Evolutionary conservation across 2,329 filamentous ascomycete genomes (phyloP).

Genomic region (Dactylellina cionopaga): DNA sequence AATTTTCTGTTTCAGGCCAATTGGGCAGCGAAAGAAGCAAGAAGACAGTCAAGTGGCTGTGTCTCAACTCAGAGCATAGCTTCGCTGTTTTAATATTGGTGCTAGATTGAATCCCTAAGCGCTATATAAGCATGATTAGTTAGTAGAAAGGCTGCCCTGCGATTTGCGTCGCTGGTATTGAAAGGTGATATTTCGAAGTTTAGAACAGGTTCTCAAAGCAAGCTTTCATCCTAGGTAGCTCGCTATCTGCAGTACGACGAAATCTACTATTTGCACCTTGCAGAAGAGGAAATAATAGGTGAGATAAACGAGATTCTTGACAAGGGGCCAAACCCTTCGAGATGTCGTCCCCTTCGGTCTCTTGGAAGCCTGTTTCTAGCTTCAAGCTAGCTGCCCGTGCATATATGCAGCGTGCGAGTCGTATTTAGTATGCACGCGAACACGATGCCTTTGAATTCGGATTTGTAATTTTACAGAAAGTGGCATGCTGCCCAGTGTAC

Average conservation of each 20-base stretch:
- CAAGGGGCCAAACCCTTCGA: constrained; percentile 1
- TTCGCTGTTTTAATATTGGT: no score
- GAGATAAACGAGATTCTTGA: constrained; percentile 28
- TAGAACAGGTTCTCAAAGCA: background rate
- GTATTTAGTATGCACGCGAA: no score
- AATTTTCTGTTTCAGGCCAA: constrained; percentile 8
- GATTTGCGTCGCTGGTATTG: background rate
- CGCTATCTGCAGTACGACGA: background rate
- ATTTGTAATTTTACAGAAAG: constrained; percentile 31
- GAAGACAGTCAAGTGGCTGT: no score
- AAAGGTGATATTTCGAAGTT: background rate
- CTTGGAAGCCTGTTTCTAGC: no score
- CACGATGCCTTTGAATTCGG: constrained; percentile 12
- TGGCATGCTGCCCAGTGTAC: constrained; percentile 20
- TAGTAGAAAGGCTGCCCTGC: no score
- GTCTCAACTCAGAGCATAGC: no score
- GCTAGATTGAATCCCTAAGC: no score
- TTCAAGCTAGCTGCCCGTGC: no score
- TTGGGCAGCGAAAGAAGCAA: no score
- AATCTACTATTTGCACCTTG: constrained; percentile 22
- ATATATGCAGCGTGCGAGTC: no score
- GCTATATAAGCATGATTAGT: no score
- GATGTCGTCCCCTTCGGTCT: no score
- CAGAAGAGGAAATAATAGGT: constrained; percentile 21
- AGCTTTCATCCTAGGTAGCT: background rate